Evolutionary conservation across 345 rosid genomes (phyloP), one percentile per base, ranked within the genome.

Genomic region (Acer campestre): DNA sequence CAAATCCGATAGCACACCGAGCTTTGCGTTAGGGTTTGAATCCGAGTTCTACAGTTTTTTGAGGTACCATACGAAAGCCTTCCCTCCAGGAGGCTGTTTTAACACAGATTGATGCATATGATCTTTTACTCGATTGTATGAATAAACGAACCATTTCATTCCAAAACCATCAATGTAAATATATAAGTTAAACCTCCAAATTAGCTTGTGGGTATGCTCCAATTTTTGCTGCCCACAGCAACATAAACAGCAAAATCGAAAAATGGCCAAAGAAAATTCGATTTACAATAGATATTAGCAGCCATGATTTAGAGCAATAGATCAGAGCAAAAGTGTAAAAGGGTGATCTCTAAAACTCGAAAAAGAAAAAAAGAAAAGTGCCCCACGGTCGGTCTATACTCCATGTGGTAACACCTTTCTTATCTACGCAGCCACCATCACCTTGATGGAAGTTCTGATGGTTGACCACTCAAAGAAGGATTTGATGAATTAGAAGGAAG

Each of bases 401-500:
- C 68, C 73, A 66, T 46, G 40, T 6, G 49, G 76, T 66, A 61
- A 17, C 61, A 38, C 66, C 74, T 68, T 53, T 75, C 64, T 51
- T 16, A 40, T 65, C 69, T 66, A 73, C 13, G 76, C 58, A 6
- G 25, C 46, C 10, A 9, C 6, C 61, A 71, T 82, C 83, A 79
- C 85, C 88, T 83, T 40, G 85, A 72, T 61, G 86, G 84, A 56
- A 78, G 80, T 59, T 87, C 82, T 2, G 86, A 81, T 35, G 70
- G 85, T 70, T 87, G 88, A 71, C 76, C 85, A 49, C 80, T 81
- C 13, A 79, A 70, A 14, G 90, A 80, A 77, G 85, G 88, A 85
- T 87, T 87, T 8, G 90, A 85, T 73, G 90, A 85, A 56, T 74
- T 83, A 0, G 90, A 87, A 20, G 88, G 85, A 6, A 66, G 83